phyloP scores from a whole-genome alignment of 2,329 filamentous ascomycete genomes.

The Fusarium sp. region DNA sequence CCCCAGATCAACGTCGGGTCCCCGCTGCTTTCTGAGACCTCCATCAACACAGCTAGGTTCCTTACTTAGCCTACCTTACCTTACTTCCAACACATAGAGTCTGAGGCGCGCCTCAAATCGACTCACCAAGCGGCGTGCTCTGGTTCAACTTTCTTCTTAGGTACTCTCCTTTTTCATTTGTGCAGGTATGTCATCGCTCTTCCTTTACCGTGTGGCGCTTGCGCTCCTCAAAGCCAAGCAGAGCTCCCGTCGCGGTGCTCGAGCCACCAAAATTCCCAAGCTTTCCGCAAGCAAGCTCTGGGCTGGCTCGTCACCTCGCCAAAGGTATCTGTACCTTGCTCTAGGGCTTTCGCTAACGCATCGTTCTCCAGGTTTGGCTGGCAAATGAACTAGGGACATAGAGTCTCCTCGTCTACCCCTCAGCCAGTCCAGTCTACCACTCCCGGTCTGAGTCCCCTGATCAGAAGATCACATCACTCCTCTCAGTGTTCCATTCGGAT shows the following conservation, averaged over 20 bases:
- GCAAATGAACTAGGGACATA: constrained; percentile 38
- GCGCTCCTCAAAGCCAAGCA: constrained; percentile 4
- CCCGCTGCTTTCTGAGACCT: constrained; percentile 30
- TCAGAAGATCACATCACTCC: constrained; percentile 38
- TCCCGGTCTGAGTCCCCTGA: constrained; percentile 26
- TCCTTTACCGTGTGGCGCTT: not conserved
- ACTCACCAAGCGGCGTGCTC: constrained; percentile 11
- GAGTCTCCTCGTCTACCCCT: constrained; percentile 34
- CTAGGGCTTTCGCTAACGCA: constrained; percentile 41
- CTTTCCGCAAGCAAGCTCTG: constrained; percentile 34
- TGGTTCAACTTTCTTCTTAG: constrained; percentile 1
- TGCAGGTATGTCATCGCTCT: constrained; percentile 22
- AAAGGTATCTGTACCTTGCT: constrained; percentile 42
- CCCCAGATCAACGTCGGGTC: constrained; percentile 40
- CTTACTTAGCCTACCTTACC: not conserved
- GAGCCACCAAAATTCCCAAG: constrained; percentile 29
- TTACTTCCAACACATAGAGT: constrained; percentile 15
- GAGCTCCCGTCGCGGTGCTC: constrained; percentile 16
- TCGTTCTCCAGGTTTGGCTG: constrained; percentile 41
- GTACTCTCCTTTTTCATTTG: not conserved
- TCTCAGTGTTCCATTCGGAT: constrained; percentile 30
- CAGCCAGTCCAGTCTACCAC: constrained; percentile 13
- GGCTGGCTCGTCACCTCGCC: constrained; percentile 9
- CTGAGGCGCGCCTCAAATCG: constrained; percentile 4
- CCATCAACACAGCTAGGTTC: constrained; percentile 4